A percentile compares a stretch with the other conserved stretches of the same genome.
Conservation (phyloP, 2,329 filamentous ascomycete species). For the Phaeosphaeriaceae sp. region DNA sequence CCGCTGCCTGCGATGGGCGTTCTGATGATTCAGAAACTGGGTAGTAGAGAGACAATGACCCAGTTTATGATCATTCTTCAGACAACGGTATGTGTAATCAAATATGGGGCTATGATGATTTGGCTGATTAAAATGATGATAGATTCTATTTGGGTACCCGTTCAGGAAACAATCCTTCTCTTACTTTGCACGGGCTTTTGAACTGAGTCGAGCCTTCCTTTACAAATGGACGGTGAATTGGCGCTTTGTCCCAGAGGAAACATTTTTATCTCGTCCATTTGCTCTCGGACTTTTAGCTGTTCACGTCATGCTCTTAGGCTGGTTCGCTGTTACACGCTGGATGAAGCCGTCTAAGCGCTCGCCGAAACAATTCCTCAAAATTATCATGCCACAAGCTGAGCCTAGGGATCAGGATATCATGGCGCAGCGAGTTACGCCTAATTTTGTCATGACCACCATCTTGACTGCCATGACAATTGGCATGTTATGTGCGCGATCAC, state of each 20-base stretch:
- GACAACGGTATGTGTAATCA: constrained; percentile 67
- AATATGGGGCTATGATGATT: background rate
- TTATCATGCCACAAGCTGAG: constrained; percentile 52
- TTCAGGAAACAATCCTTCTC: constrained; percentile 72
- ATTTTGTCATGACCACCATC: constrained; percentile 77
- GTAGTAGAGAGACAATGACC: constrained; percentile 68
- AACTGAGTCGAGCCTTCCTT: constrained; percentile 87
- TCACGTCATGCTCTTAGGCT: constrained; percentile 69
- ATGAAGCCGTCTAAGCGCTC: constrained; percentile 69
- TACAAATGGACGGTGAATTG: constrained; percentile 99
- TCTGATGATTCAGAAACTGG: constrained; percentile 75
- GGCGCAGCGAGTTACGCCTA: constrained; percentile 66
- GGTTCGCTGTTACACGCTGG: constrained; percentile 75
- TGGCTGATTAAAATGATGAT: constrained; percentile 9
- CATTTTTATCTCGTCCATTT: constrained; percentile 76
- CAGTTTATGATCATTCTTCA: constrained; percentile 75
- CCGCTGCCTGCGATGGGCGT: constrained; percentile 80
- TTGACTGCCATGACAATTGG: constrained; percentile 79
- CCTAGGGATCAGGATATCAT: constrained; percentile 61
- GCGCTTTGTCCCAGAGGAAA: constrained; percentile 87
- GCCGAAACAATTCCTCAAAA: constrained; percentile 60
- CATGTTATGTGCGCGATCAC: constrained; percentile 81
- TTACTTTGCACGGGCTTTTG: constrained; percentile 85
- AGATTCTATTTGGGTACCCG: constrained; percentile 66
- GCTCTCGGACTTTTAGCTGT: constrained; percentile 68